Evolutionary conservation across 176 grass and related monocot species (phyloP).

Genomic region (Phyllostachys edulis): DNA sequence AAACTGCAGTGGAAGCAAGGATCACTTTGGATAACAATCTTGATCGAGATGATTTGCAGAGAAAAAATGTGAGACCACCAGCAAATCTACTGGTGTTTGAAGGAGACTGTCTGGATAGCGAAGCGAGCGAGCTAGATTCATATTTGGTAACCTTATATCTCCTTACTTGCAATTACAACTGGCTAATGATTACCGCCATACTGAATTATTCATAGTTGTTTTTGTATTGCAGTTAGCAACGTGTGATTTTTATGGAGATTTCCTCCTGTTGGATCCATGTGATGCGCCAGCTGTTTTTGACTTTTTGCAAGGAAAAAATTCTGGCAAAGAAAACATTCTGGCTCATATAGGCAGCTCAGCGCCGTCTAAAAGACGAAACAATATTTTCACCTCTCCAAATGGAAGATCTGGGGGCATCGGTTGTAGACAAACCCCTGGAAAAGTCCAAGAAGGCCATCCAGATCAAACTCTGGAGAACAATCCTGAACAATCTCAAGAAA

Average conservation of each 20-base stretch:
- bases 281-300: conserved; percentile 80
- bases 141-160: conserved; percentile 74
- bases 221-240: conserved; percentile 75
- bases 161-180: conserved; percentile 28
- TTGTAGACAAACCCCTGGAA: conserved; percentile 39
- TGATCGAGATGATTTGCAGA: conserved; percentile 50
- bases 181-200: conserved; percentile 21
- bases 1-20: conserved; percentile 66
- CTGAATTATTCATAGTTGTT: conserved; percentile 40
- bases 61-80: conserved; percentile 62
- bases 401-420: conserved; percentile 53
- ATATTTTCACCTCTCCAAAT: conserved; percentile 56
- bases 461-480: conserved; percentile 11
- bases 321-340: conserved; percentile 40
- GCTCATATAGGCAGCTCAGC: conserved; percentile 30
- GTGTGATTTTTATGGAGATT: conserved; percentile 86
- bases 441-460: conserved; percentile 38
- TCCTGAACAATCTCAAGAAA: conserved; percentile 27
- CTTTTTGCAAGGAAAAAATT: conserved; percentile 63
- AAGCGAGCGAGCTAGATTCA: conserved; percentile 76
- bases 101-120: conserved; percentile 87
- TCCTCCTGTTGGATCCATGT: conserved; percentile 79
- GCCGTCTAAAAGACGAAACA: conserved; percentile 48
- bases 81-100: conserved; percentile 96
- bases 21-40: conserved; percentile 56